Evolutionary conservation across 1,284 basidiomycete species (phyloP).

Genomic region (Lentinus polychrous): DNA sequence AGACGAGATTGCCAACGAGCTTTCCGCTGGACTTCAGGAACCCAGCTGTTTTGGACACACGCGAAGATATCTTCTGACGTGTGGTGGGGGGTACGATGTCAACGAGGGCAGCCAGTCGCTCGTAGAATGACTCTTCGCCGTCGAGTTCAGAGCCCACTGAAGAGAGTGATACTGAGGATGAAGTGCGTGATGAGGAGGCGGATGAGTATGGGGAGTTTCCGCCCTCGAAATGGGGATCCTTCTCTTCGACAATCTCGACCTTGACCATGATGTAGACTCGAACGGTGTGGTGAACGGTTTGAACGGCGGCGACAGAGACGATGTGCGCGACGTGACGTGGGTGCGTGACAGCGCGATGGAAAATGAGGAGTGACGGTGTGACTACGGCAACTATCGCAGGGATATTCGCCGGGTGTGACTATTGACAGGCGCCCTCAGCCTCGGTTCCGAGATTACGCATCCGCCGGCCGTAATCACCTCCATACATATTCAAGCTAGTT

Average conservation of each 20-base stretch:
- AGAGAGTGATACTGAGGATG: constrained; percentile 66
- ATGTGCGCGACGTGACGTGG: background rate
- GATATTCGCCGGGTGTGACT: background rate
- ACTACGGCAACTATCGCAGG: background rate
- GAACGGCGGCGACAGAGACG: constrained; percentile 8
- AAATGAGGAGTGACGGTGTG: background rate
- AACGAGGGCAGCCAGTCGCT: constrained; percentile 86
- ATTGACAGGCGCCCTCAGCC: background rate
- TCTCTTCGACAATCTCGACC: constrained; percentile 77
- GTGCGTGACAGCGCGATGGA: background rate
- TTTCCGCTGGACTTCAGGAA: constrained; percentile 63
- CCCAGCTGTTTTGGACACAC: constrained; percentile 52
- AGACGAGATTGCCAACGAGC: constrained; percentile 82
- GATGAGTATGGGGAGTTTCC: constrained; percentile 62
- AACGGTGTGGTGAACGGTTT: constrained; percentile 13
- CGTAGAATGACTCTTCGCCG: constrained; percentile 77
- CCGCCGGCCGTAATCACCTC: background rate
- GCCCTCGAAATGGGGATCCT: constrained; percentile 36
- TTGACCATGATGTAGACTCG: constrained; percentile 77
- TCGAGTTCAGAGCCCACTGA: constrained; percentile 64
- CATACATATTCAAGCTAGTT: background rate
- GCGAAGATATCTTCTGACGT: constrained; percentile 65
- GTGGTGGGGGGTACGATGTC: constrained; percentile 94
- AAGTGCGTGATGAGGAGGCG: constrained; percentile 55
- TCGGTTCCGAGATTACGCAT: constrained; percentile 7